Base-by-base conservation (phyloP, 2,329 filamentous ascomycete species). In the Celoporthe dispersa region DNA sequence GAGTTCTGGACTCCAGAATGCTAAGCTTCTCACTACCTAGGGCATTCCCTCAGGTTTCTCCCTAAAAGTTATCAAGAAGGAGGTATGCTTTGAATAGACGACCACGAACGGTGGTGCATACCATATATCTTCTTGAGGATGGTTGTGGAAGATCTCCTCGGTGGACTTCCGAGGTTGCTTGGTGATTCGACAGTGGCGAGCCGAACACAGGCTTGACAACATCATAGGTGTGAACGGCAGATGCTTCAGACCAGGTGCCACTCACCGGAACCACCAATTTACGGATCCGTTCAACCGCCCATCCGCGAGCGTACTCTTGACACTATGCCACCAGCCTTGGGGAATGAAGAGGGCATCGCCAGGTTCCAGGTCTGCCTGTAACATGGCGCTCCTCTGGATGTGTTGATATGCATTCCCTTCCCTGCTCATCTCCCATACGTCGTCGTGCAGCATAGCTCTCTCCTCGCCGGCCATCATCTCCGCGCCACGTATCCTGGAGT, bases 391-490 rank as follows among this genome's bases (percentile, higher is more conserved):
- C 3, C 16, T 41, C 8, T 39, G 11, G 14, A 39, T 12, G 74
- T 75, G 74, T 74, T n/a, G 31, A 79, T 71, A 70, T 3, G 75
- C 31, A 31, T 70, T 51, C 66, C 70, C 1, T 77, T 72, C 9
- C 70, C 73, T 2, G 77, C n/a, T 25, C 35, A 57, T 12, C 3
- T 79, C 81, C 96, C 95, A 98, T 2, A 97, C 85, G 3, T 86
- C 89, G 1, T 86, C 81, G 73, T 94, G 88, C 19, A 98, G 79
- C 2, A 85, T 82, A 28, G 83, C 79, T 73, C 89, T 89, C 80
- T 97, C 93, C 1, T 82, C 80, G 0, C 94, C 94, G 66, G 90
- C 85, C 94, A 98, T 98, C 94, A 98, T 98, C 77, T 97, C 94
- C 14, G 90, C 86, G 0, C 92, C 92, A 69, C 94, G 86, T 74